Evolutionary conservation across 805 yeast species (phyloP).

Genomic region (Komagataella kurtzmanii): DNA sequence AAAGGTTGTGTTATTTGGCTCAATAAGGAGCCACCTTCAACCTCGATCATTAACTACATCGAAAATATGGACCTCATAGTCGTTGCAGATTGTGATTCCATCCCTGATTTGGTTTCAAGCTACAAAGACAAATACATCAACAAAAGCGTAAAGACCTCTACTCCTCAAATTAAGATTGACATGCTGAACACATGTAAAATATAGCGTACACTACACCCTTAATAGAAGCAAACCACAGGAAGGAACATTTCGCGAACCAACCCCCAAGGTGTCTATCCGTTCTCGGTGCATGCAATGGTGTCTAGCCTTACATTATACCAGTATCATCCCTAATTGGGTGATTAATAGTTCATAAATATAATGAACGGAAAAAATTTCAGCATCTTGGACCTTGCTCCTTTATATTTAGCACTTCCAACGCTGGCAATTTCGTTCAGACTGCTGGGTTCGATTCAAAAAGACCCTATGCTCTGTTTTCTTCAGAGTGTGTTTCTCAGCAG

Average conservation of each 20-base stretch:
- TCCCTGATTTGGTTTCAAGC: constrained; percentile 19
- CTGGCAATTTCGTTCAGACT: constrained; percentile 3
- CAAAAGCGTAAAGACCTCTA: constrained; percentile 12
- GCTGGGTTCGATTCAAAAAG: background rate
- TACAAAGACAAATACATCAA: background rate
- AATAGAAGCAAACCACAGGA: background rate
- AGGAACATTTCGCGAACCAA: background rate
- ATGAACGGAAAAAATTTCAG: background rate
- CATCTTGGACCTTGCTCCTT: constrained; percentile 16
- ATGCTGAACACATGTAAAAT: background rate
- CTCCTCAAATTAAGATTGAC: constrained; percentile 1
- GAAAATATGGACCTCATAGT: constrained; percentile 44
- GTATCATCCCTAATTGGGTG: constrained; percentile 1
- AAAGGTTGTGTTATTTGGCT: constrained; percentile 53
- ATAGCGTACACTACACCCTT: background rate
- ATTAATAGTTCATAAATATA: background rate
- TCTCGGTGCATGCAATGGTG: background rate
- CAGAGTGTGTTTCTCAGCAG: background rate
- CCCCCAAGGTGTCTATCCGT: background rate
- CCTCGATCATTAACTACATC: constrained; percentile 32
- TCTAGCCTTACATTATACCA: background rate
- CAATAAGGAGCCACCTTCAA: constrained; percentile 41
- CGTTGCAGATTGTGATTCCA: constrained; percentile 51
- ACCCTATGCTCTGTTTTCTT: background rate
- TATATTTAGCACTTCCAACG: constrained; percentile 19